These are phyloP conservation scores for Eucalyptus dawsonii DNA, from an alignment of 345 rosid genomes.

Conservation along the genomic window DNA sequence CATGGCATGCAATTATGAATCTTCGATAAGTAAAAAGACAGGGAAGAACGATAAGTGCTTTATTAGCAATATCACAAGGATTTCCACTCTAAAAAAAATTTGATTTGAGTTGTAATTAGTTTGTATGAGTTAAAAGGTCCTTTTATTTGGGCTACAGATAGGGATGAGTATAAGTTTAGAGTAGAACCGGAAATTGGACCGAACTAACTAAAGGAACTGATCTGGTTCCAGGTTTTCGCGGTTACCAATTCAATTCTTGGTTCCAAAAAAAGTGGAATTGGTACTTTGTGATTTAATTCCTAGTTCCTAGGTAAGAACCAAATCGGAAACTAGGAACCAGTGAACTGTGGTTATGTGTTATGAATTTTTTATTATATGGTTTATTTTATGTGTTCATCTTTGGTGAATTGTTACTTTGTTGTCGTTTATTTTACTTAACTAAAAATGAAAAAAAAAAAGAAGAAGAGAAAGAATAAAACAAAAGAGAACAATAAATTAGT, in stretches of 20 bases:
- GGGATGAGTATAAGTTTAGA: not conserved
- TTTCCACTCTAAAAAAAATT: not conserved
- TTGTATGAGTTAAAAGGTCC: not conserved
- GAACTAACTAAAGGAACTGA: not conserved
- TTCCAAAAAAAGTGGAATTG: no score
- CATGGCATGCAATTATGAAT: not conserved
- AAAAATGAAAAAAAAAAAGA: not conserved
- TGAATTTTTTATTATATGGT: no score
- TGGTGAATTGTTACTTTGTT: no score
- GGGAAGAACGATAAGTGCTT: not conserved
- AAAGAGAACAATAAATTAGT: no score
- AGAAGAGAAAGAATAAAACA: no score
- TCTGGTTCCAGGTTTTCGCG: fast-evolving
- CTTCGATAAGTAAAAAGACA: not conserved
- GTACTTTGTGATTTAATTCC: not conserved
- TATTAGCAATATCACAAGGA: not conserved
- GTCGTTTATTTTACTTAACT: no score
- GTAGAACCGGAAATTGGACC: fast-evolving
- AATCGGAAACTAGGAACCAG: not conserved
- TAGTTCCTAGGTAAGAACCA: not conserved
- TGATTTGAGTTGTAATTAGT: not conserved
- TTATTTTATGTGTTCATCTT: not conserved
- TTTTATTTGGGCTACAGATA: not conserved
- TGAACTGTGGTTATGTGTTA: fast-evolving
- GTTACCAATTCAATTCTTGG: fast-evolving